Evolutionary conservation across 83 land plant genomes (phyloP).

Genomic region (Thuja plicata): DNA sequence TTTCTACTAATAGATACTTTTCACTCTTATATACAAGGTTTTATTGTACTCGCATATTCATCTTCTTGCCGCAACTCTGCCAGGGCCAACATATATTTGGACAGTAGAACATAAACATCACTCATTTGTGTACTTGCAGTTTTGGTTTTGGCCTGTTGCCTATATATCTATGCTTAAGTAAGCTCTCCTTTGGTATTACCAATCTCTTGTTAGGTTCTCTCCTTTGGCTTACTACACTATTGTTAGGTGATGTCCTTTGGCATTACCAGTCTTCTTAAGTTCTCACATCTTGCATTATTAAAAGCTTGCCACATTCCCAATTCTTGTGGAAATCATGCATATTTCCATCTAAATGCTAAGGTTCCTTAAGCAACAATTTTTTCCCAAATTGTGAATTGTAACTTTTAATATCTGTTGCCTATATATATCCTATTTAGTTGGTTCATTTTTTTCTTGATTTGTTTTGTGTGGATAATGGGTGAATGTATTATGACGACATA

Average conservation of each 20-base stretch:
- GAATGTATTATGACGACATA: not conserved
- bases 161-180: not conserved
- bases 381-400: not conserved
- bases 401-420: not conserved
- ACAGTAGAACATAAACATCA: not conserved
- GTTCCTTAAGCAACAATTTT: not conserved
- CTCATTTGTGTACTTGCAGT: not conserved
- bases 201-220: not conserved
- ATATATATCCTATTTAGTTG: not conserved
- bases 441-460: not conserved
- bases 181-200: not conserved
- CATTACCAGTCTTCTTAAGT: not conserved
- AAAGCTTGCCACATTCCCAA: not conserved
- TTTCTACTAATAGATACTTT: not conserved
- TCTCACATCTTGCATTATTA: not conserved
- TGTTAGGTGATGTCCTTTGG: not conserved
- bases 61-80: not conserved
- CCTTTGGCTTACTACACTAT: not conserved
- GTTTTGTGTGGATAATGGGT: not conserved
- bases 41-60: not conserved
- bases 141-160: not conserved
- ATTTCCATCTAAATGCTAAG: not conserved
- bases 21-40: not conserved
- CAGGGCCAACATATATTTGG: not conserved
- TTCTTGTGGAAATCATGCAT: not conserved